Evolutionary conservation across 768 basidiomycete species (phyloP).

Genomic region (Xerocomellus amylosporus): DNA sequence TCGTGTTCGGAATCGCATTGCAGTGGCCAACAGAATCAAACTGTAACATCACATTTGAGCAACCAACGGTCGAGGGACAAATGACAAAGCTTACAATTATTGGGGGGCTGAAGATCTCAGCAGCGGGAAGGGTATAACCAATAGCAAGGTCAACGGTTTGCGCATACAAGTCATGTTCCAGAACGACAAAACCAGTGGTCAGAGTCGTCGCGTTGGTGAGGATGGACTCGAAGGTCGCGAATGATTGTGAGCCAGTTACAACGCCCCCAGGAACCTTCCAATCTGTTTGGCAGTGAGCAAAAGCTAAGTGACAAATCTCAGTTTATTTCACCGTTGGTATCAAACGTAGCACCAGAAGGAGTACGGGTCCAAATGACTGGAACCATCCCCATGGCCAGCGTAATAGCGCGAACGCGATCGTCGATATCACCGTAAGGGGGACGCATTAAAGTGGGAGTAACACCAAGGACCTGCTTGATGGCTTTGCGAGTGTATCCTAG

Average conservation of each 20-base stretch:
- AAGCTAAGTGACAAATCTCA: not conserved
- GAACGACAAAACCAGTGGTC: constrained; percentile 76
- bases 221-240: constrained; percentile 69
- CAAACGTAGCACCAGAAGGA: constrained; percentile 53
- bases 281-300: constrained; percentile 42
- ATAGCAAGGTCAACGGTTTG: constrained; percentile 88
- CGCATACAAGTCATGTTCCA: constrained; percentile 83
- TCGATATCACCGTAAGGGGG: constrained; percentile 88
- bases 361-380: constrained; percentile 88
- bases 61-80: not conserved
- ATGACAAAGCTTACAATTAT: constrained; percentile 50
- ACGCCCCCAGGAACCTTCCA: constrained; percentile 83
- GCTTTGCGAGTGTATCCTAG: constrained; percentile 88
- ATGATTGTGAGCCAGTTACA: constrained; percentile 64
- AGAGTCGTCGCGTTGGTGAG: constrained; percentile 63
- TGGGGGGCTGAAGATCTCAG: constrained; percentile 59
- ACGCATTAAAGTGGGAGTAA: constrained; percentile 76
- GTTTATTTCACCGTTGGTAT: constrained; percentile 60
- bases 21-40: constrained; percentile 79
- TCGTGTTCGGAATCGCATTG: constrained; percentile 53
- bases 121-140: constrained; percentile 80
- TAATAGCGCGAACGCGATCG: constrained; percentile 89
- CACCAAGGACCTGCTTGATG: constrained; percentile 72
- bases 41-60: constrained; percentile 29
- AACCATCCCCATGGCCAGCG: constrained; percentile 85